phyloP scores from a whole-genome alignment of 148 eudicot species.

The Cornus kousa region DNA sequence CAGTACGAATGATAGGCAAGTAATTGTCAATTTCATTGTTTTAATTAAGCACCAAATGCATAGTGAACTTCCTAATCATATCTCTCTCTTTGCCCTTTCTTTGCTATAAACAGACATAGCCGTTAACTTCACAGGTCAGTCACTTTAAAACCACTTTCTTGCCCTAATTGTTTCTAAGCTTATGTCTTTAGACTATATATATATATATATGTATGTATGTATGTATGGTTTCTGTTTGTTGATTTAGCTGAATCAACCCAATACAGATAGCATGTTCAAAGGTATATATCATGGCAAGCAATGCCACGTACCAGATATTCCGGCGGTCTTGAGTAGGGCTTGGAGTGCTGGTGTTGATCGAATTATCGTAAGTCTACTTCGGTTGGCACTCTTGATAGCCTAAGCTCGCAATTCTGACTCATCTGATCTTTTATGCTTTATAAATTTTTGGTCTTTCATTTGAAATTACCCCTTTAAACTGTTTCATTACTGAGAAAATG shows the following conservation, averaged over 20 bases:
- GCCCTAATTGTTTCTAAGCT: not conserved
- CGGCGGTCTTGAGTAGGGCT: conserved; percentile 63
- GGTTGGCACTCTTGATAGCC: not conserved
- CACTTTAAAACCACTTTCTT: conserved; percentile 16
- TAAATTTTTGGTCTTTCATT: not conserved
- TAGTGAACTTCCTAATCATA: not conserved
- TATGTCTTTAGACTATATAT: not conserved
- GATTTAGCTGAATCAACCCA: not conserved
- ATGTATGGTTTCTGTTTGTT: not conserved
- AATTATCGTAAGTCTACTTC: conserved; percentile 56
- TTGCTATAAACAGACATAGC: conserved; percentile 66
- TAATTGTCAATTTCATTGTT: not conserved
- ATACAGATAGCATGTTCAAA: conserved; percentile 85
- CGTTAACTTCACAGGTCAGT: conserved; percentile 89
- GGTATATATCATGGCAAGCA: conserved; percentile 85
- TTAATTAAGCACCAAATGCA: not conserved
- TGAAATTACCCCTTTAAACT: too few relatives aligned
- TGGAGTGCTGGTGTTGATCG: conserved; percentile 93
- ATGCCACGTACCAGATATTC: conserved; percentile 48
- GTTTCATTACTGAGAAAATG: not conserved
- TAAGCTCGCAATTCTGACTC: not conserved
- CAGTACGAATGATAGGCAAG: conserved; percentile 85
- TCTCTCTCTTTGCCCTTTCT: conserved; percentile 1
- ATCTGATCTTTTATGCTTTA: not conserved
- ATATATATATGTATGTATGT: not conserved